Evolutionary conservation across 148 eudicot genomes (phyloP).

Genomic region (Hydrangea macrophylla): DNA sequence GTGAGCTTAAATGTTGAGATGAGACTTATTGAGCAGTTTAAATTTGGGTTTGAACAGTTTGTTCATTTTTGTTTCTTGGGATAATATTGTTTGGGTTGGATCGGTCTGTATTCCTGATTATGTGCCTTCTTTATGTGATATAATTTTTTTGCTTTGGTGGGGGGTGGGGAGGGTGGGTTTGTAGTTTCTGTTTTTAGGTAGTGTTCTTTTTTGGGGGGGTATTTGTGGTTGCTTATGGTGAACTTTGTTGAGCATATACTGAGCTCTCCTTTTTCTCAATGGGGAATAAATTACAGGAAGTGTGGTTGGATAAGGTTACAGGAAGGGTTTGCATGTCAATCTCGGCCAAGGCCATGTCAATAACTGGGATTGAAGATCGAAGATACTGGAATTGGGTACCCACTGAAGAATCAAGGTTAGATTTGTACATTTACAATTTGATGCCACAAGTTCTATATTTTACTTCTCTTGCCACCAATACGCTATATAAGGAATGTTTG

Average conservation of each 20-base stretch:
- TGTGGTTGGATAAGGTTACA: constrained; percentile 84
- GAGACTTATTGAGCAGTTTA: background rate
- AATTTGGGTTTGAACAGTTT: background rate
- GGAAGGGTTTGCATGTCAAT: constrained; percentile 81
- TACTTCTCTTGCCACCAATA: too few relatives aligned
- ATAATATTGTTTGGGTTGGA: background rate
- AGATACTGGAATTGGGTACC: constrained; percentile 96
- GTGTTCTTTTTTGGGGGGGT: constrained; percentile 3
- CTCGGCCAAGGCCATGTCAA: constrained; percentile 74
- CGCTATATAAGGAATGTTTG: background rate
- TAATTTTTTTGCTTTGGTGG: background rate
- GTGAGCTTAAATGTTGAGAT: background rate
- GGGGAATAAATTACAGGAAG: constrained; percentile 48
- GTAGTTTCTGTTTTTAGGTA: background rate
- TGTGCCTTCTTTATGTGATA: background rate
- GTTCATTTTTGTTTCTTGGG: background rate
- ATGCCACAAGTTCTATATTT: background rate
- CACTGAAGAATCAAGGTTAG: constrained; percentile 92
- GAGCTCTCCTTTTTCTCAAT: too few relatives aligned
- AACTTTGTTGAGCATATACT: too few relatives aligned
- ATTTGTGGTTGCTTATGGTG: constrained; percentile 16
- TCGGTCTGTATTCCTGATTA: background rate
- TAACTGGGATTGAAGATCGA: constrained; percentile 92
- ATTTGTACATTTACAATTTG: background rate
- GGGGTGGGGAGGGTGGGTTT: background rate